phyloP scores from a whole-genome alignment of 2,329 filamentous ascomycete species.

The Plenodomus biglobosus region DNA sequence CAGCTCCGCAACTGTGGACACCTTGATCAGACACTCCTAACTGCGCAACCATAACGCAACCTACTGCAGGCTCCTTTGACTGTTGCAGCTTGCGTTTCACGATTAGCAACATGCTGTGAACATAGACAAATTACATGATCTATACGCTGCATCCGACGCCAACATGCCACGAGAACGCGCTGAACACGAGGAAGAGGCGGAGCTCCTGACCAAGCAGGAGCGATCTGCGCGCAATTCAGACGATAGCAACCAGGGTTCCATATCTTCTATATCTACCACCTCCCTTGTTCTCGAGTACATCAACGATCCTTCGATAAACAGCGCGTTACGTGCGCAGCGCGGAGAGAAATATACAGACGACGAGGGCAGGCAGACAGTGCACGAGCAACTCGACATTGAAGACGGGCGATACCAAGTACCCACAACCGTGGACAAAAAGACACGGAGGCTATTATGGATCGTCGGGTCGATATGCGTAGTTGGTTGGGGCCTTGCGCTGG shows the following conservation, averaged over 20 bases:
- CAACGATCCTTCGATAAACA: conserved; percentile 55
- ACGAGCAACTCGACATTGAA: conserved; percentile 54
- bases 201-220: conserved; percentile 47
- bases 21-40: conserved; percentile 5
- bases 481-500: conserved; percentile 69
- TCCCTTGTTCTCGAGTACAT: conserved; percentile 80
- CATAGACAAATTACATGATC: conserved; percentile 1
- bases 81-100: not conserved
- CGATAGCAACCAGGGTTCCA: conserved; percentile 54
- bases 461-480: conserved; percentile 62
- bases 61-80: conserved; percentile 1
- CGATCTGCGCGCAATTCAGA: conserved; percentile 35
- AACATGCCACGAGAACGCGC: conserved; percentile 41
- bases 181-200: conserved; percentile 48
- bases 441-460: conserved; percentile 65
- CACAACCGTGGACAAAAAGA: conserved; percentile 64
- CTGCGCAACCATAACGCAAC: conserved; percentile 1
- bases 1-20: conserved; percentile 27
- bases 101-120: conserved; percentile 20
- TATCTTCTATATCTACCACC: conserved; percentile 79
- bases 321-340: conserved; percentile 27
- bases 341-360: conserved; percentile 44
- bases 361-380: conserved; percentile 51
- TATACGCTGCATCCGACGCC: not conserved
- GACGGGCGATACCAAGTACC: conserved; percentile 49